phyloP scores from a whole-genome alignment of 495 filamentous ascomycete species.

The Xylaria acuta region DNA sequence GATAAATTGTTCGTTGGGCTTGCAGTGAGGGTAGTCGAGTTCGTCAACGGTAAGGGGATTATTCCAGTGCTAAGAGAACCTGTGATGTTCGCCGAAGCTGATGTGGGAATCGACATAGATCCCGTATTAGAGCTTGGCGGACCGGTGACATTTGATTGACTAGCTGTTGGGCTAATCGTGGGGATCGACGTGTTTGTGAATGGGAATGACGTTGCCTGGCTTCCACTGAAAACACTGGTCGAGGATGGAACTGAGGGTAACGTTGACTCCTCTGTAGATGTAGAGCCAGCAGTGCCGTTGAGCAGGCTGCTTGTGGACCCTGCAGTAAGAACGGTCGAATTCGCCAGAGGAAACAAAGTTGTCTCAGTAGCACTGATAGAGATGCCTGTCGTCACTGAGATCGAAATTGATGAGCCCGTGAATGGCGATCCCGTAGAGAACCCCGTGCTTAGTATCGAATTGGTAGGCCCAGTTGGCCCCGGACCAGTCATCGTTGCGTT shows the following conservation, averaged over 20 bases:
- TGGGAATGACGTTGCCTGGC: conserved; percentile 6
- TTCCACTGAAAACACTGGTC: not conserved
- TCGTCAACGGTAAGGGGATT: not conserved
- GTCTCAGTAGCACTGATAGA: not conserved
- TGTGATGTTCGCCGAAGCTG: not conserved
- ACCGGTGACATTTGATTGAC: not conserved
- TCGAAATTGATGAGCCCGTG: conserved; percentile 3
- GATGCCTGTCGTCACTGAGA: not conserved
- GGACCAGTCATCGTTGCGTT: conserved; percentile 30
- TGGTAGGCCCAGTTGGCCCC: conserved; percentile 26
- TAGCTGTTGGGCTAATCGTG: not conserved
- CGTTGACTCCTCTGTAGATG: not conserved
- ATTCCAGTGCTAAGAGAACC: not conserved
- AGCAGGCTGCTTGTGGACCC: not conserved
- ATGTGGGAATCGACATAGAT: conserved; percentile 1
- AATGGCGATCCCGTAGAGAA: not conserved
- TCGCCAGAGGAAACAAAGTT: not conserved
- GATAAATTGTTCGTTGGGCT: not conserved
- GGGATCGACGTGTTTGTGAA: conserved; percentile 9
- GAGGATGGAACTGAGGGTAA: not conserved
- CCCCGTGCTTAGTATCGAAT: not conserved
- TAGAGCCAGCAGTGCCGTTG: not conserved
- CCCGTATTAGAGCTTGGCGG: not conserved
- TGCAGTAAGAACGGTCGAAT: not conserved
- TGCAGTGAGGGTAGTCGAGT: not conserved